Percentiles rank a stretch among this genome's conserved stretches.
Conservation (phyloP, 2,329 filamentous ascomycete species). For the Trichoderma oligosporum region DNA sequence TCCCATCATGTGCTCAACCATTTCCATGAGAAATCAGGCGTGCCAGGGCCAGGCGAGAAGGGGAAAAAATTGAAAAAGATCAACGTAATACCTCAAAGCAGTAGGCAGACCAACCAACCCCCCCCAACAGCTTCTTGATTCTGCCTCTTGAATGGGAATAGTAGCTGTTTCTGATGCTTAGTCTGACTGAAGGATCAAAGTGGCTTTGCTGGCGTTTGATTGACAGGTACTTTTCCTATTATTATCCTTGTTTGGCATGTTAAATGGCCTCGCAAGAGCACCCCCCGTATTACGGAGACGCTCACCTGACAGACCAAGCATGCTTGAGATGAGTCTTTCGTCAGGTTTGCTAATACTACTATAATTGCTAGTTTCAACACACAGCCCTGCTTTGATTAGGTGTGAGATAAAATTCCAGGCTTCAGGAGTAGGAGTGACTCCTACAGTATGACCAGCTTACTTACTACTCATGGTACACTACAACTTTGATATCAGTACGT, state of each 20-base stretch:
- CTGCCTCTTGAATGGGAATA: constrained; percentile 7
- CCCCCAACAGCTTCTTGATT: constrained; percentile 8
- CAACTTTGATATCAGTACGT: neutral
- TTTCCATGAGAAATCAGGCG: constrained; percentile 5
- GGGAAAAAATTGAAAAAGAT: constrained; percentile 2
- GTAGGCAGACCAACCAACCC: neutral
- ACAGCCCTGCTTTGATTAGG: too few species aligned
- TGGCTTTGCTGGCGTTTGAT: too few species aligned
- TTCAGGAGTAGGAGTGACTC: too few species aligned
- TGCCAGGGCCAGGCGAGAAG: neutral
- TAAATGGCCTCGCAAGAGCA: neutral
- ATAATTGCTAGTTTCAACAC: too few species aligned
- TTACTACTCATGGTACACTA: too few species aligned
- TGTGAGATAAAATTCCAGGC: too few species aligned
- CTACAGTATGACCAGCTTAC: constrained; percentile 1
- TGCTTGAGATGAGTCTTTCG: constrained; percentile 17
- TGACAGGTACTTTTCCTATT: too few species aligned
- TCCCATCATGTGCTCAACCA: constrained; percentile 21
- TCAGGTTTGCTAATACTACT: too few species aligned
- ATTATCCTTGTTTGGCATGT: neutral
- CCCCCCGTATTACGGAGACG: neutral
- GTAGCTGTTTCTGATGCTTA: neutral
- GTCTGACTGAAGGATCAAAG: neutral
- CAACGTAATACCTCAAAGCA: constrained; percentile 16
- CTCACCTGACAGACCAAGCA: constrained; percentile 16